Evolutionary conservation across 805 yeast species (phyloP).

Genomic region (Candida andamanensis): DNA sequence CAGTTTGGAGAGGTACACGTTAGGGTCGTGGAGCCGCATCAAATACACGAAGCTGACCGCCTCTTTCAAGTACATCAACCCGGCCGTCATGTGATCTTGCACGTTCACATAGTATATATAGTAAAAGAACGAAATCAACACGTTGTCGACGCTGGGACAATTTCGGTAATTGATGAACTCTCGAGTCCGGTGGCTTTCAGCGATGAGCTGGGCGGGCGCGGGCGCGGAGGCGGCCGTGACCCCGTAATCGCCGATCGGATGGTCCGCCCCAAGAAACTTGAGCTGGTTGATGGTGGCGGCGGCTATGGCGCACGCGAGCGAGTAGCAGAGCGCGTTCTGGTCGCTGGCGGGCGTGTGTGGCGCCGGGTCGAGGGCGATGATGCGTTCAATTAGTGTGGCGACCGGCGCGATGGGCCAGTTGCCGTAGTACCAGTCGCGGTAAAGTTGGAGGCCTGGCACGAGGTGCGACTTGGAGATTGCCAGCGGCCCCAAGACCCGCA

Average conservation of each 20-base stretch:
- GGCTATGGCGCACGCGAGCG: slow-evolving; percentile 26
- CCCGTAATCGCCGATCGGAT: slow-evolving; percentile 11
- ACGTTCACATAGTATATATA: slow-evolving; percentile 26
- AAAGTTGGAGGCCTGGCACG: slow-evolving; percentile 26
- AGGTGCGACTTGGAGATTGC: too few relatives aligned
- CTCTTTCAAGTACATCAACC: slow-evolving; percentile 29
- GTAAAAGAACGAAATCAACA: slow-evolving; percentile 29
- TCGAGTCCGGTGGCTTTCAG: slow-evolving; percentile 20
- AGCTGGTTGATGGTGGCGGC: slow-evolving; percentile 25
- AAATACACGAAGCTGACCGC: slow-evolving; percentile 31
- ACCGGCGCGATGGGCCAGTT: slow-evolving; percentile 30
- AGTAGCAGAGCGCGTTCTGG: slow-evolving; percentile 14
- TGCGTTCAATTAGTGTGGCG: slow-evolving; percentile 18
- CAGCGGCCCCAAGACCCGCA: too few relatives aligned
- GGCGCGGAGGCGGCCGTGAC: slow-evolving; percentile 7
- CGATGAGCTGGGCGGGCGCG: slow-evolving; percentile 10
- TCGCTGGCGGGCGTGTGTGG: slow-evolving; percentile 2
- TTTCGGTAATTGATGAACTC: slow-evolving; percentile 18
- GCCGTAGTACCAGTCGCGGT: slow-evolving; percentile 34
- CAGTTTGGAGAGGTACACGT: slow-evolving; percentile 16
- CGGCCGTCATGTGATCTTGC: slow-evolving; percentile 19
- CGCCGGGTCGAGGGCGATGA: slow-evolving; percentile 6
- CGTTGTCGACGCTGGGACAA: slow-evolving; percentile 17
- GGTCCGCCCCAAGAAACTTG: slow-evolving; percentile 7
- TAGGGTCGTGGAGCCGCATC: slow-evolving; percentile 22